Evolutionary conservation across 2,329 filamentous ascomycete species (phyloP), one percentile per base, ranked within the genome.

Genomic region (Colletotrichum australisinense): DNA sequence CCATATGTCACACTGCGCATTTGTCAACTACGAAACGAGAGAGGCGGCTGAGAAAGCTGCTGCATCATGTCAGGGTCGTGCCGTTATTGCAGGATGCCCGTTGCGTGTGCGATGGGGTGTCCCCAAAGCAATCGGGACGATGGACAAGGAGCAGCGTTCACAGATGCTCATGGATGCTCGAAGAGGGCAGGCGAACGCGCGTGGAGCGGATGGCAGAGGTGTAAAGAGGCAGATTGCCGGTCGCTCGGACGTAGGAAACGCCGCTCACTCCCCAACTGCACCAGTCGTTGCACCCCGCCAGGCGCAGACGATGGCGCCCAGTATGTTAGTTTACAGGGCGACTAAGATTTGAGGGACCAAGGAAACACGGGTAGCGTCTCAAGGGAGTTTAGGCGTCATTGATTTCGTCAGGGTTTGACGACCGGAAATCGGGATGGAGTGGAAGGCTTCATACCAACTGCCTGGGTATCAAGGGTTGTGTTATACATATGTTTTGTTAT

Each of bases 1-100:
- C 7, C 97, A 99, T 84, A 95, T 97, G 86, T 96, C 96, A 19
- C 97, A 98, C 80, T 98, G 95, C 82, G 97, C 97, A 1, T 99
- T 98, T 80, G 88, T 99, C 84, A 99, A 99, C 84, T 99, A 95
- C 81, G 92, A 95, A 77, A 94, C 93, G 3, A 90, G 97, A 70
- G 91, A 94, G 74, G 93, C 90, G 1, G 97, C 97, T 0, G 97
- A 99, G 84, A 92, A 89, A 72, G 97, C 97, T 0, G 94, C 97
- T 0, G 91, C 91, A 42, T 91, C 94, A 24, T 96, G 95, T 77
- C 93, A 98, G 81, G 97, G 97, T 6, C 93, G 93, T 74, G 95
- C 95, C 0, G 91, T 98, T 7, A 94, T 99, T 78, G 92, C 95
- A 46, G 97, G 97, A 3, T 98, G 96, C 78, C 97, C 97, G 0